These are phyloP conservation scores for Dendrobium officinale DNA, from an alignment of 106 monocot species.

Conservation along the genomic window DNA sequence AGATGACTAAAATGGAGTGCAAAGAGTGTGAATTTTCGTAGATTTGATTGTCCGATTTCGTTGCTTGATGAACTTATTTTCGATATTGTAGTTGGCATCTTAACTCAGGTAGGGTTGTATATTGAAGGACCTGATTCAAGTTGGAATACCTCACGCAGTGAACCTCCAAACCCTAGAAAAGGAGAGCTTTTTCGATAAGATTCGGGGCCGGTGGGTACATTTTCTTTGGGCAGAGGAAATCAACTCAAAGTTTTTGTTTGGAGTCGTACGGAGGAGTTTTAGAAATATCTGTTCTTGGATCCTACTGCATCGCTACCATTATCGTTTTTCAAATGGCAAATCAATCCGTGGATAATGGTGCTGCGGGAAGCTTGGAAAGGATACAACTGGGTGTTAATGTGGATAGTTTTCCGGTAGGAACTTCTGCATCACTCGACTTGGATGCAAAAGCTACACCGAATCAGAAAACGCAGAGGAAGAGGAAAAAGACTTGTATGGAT, in stretches of 20 bases:
- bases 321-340: background rate
- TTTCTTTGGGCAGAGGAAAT: background rate
- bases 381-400: background rate
- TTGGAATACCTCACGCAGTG: background rate
- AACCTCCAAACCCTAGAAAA: background rate
- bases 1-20: background rate
- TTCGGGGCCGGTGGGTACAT: background rate
- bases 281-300: background rate
- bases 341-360: background rate
- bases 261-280: background rate
- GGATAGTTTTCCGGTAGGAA: background rate
- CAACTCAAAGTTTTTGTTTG: background rate
- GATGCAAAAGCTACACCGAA: background rate
- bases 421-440: background rate
- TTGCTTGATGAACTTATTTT: background rate
- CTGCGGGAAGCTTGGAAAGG: background rate
- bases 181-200: background rate
- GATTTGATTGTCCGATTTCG: background rate
- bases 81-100: background rate
- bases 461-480: conserved; percentile 7
- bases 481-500: conserved; percentile 48
- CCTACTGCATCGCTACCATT: background rate
- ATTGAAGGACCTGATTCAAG: background rate
- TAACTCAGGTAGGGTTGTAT: background rate
- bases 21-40: background rate